phyloP scores from a whole-genome alignment of 78 protist species.

The Monosiga brevicollis region DNA sequence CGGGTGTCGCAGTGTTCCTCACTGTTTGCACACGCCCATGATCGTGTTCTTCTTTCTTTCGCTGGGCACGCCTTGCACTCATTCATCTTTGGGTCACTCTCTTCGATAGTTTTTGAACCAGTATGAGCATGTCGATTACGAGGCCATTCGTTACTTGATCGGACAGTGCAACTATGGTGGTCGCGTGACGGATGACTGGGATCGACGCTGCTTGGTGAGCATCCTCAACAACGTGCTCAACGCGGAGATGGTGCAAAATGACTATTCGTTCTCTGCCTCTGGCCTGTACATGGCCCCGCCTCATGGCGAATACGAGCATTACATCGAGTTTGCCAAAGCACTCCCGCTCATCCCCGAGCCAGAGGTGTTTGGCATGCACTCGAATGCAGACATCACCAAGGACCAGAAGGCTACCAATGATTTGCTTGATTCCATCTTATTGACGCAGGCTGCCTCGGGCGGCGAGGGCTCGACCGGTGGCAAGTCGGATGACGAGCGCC shows the following conservation, averaged over 20 bases:
- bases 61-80: neutral
- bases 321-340: neutral
- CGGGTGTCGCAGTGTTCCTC: neutral
- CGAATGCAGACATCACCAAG: constrained; percentile 59
- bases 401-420: constrained; percentile 26
- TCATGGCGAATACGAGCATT: neutral
- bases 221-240: constrained; percentile 11
- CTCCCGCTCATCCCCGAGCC: constrained; percentile 28
- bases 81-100: neutral
- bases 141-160: constrained; percentile 34
- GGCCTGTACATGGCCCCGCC: constrained; percentile 26
- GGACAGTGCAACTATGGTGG: constrained; percentile 79
- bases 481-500: neutral
- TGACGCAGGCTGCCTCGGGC: constrained; percentile 11
- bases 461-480: neutral
- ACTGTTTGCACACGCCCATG: neutral
- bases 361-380: constrained; percentile 70
- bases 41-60: neutral
- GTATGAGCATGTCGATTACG: constrained; percentile 24
- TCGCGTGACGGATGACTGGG: constrained; percentile 72
- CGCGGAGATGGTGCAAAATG: constrained; percentile 1
- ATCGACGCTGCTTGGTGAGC: constrained; percentile 35
- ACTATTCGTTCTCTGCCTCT: neutral
- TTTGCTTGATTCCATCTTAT: constrained; percentile 16
- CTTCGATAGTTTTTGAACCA: constrained; percentile 12